These are phyloP conservation scores for Secale cereale DNA, from an alignment of 176 grass and related monocot species.

Conservation along the genomic window DNA sequence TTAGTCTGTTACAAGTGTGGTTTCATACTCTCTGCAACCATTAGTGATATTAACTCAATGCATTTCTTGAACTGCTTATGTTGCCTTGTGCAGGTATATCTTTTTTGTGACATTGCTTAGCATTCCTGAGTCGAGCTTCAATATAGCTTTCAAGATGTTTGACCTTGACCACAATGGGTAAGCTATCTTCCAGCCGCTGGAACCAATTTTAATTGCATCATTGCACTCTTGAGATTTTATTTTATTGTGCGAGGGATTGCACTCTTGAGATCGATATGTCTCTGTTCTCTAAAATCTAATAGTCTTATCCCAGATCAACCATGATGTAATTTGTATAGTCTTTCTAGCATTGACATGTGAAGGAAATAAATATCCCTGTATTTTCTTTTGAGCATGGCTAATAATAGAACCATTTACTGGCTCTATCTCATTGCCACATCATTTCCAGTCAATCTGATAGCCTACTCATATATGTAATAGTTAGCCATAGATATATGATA, in stretches of 20 bases:
- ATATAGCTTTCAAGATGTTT: constrained; percentile 99
- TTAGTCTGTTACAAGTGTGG: background rate
- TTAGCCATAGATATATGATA: background rate
- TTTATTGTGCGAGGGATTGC: too few species aligned
- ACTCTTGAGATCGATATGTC: constrained; percentile 2
- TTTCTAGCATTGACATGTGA: background rate
- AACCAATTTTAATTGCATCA: background rate
- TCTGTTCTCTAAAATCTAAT: background rate
- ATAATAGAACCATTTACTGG: background rate
- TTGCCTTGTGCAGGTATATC: constrained; percentile 68
- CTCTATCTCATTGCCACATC: background rate
- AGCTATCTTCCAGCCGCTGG: background rate
- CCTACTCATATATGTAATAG: background rate
- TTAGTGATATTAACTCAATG: background rate
- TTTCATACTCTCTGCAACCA: background rate
- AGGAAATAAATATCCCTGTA: background rate
- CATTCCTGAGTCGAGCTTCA: constrained; percentile 94
- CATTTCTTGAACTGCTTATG: constrained; percentile 19
- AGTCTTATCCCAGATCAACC: background rate
- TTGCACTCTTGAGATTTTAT: background rate
- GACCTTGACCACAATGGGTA: constrained; percentile 91
- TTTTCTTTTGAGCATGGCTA: background rate
- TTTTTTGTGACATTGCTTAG: constrained; percentile 98
- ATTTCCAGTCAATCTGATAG: background rate
- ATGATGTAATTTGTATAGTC: background rate